Base-by-base conservation (phyloP, 768 basidiomycete species). In the Kwoniella dendrophila region DNA sequence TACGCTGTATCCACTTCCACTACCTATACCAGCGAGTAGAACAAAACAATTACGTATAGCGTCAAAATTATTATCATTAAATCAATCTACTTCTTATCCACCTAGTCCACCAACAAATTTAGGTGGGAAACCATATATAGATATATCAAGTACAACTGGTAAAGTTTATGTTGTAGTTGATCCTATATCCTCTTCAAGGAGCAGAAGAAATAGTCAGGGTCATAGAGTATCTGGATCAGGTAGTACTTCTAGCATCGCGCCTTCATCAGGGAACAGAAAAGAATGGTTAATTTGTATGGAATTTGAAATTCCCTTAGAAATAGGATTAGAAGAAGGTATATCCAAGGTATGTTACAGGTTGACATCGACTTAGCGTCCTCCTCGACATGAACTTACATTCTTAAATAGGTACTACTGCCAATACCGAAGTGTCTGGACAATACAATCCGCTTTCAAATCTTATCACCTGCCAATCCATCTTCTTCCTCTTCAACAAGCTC, bases 361-460 rank as follows among this genome's bases (percentile, higher is more conserved):
- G 8, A 48, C 6, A 11, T 20, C 10, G 20, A 10, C 14, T 30
- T 40, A 7, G 22, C 30, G 29, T 3, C 8, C 6, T 48, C 30
- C 3, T 26, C 36, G 14, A 44, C 32, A 29, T 16, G n/a, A 24
- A 36, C 53, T 40, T 4, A 41, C 18, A 8, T 12, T 22, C 4
- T 32, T 22, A 33, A 5, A 24, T 41, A 73, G 69, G 63, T 69
- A 2, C 38, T 54, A 6, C 22, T 71, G 10, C 65, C 67, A 1
- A 16, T 71, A 8, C 69, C 72, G 14, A 73, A 67, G 62, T 73
- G 69, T 30, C 63, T 73, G 7, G 67, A 73, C 54, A 73, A 71
- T 36, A 60, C 69, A 8, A 48, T 73, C 30, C 69, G 67, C 4
- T 66, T 73, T 33, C 68, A 73, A 32, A 61, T 70, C 63, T 11